Percentiles rank a stretch among this genome's conserved stretches.
These are phyloP conservation scores for Spathaspora girioi DNA, from an alignment of 805 yeast genomes.

Conservation along the genomic window DNA sequence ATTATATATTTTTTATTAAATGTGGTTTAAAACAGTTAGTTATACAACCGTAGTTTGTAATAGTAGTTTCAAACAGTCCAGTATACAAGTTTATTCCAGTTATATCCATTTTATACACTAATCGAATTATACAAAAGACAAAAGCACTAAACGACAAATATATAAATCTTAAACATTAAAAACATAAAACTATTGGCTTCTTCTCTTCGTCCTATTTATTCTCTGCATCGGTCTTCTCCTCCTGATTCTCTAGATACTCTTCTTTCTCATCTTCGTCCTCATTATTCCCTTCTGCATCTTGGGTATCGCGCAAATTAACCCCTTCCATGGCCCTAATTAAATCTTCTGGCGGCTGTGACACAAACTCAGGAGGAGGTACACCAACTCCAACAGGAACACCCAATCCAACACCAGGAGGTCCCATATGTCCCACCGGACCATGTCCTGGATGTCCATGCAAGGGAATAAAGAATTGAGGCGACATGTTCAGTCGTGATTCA, in stretches of 20 bases:
- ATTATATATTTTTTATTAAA: background rate
- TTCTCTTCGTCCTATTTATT: background rate
- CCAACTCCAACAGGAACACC: constrained; percentile 1
- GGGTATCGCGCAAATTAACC: constrained; percentile 3
- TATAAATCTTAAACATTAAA: background rate
- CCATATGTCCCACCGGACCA: background rate
- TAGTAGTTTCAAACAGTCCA: background rate
- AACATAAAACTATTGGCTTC: background rate
- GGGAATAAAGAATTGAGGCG: background rate
- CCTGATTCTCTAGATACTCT: background rate
- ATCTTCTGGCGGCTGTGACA: constrained; percentile 5
- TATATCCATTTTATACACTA: background rate
- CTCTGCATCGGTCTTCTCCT: background rate
- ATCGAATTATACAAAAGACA: background rate
- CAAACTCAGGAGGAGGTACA: background rate
- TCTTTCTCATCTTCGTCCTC: background rate
- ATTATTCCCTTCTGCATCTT: background rate
- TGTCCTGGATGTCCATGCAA: constrained; percentile 1
- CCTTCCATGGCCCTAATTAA: constrained; percentile 5
- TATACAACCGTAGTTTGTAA: background rate
- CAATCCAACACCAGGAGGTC: background rate
- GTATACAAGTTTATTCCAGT: background rate
- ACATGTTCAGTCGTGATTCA: background rate
- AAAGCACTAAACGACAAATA: background rate
- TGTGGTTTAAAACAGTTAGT: background rate